A percentile compares a stretch with the other conserved stretches of the same genome.
Evolutionary conservation across 2,329 filamentous ascomycete species (phyloP).

Genomic region (Penicillium crustosum): DNA sequence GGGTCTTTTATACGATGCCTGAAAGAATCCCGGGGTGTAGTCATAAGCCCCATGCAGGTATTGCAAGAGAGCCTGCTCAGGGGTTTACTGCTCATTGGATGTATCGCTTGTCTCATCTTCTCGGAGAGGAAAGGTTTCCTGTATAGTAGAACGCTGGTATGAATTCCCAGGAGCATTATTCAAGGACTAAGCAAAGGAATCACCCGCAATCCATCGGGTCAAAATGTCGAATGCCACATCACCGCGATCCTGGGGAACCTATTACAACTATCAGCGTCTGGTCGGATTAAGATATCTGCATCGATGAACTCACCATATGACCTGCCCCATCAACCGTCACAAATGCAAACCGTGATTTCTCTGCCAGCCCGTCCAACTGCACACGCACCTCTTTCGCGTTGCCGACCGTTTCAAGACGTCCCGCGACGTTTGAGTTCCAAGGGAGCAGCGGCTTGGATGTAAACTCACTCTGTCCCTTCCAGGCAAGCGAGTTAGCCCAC

Average conservation of each 20-base stretch:
- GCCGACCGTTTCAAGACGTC: conserved; percentile 11
- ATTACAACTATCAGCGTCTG: not conserved
- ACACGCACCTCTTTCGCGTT: conserved; percentile 15
- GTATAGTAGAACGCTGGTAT: too few species aligned
- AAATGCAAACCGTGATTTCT: conserved; percentile 15
- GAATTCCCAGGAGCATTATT: not conserved
- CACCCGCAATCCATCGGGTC: not conserved
- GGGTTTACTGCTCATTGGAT: too few species aligned
- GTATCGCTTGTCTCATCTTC: too few species aligned
- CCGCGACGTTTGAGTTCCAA: conserved; percentile 17
- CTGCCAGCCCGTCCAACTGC: not conserved
- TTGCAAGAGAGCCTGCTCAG: too few species aligned
- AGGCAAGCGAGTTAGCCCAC: conserved; percentile 24
- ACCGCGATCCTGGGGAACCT: not conserved
- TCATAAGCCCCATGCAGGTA: too few species aligned
- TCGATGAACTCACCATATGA: conserved; percentile 10
- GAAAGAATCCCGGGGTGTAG: too few species aligned
- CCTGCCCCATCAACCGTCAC: conserved; percentile 16
- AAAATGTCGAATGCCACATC: conserved; percentile 1
- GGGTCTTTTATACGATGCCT: too few species aligned
- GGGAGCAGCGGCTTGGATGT: conserved; percentile 15
- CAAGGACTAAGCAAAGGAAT: not conserved
- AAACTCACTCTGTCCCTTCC: conserved; percentile 29
- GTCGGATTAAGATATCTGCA: not conserved
- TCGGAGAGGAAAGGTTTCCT: too few species aligned